Evolutionary conservation across 1,284 basidiomycete species (phyloP), one percentile per base, ranked within the genome.

Genomic region (Termitomyces sp.): DNA sequence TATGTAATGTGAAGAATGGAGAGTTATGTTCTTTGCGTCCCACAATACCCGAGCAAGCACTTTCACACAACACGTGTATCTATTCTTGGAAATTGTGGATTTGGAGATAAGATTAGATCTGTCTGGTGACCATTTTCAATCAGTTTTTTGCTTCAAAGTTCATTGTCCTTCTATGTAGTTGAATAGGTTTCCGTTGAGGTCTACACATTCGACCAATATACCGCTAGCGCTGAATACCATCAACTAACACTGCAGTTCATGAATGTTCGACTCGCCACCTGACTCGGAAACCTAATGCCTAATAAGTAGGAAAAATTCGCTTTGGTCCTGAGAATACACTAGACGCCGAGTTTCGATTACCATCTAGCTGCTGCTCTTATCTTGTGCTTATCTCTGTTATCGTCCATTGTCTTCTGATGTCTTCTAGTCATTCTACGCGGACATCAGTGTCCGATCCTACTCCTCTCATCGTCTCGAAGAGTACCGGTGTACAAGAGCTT

Each of bases 51-150:
- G 21, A 46, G 6, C 21, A 51, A 39, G 49, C 50, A 53, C 50
- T 54, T 54, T 49, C 46, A 16, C 55, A 49, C 49, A 52, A 14
- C 14, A 13, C 16, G 8, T n/a, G 9, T 30, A 9, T 33, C 35
- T 42, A 38, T 34, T 37, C 30, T 33, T 28, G n/a, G n/a, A 37
- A 43, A n/a, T n/a, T n/a, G n/a, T n/a, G n/a, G n/a, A n/a, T n/a
- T 33, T 34, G 38, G 37, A 19, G 51, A 57, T 51, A 44, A 57
- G 52, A 57, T 57, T 45, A 51, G 52, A 56, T 55, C 47, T 3
- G n/a, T n/a, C n/a, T n/a, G n/a, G n/a, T n/a, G n/a, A n/a, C n/a
- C n/a, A n/a, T n/a, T n/a, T n/a, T n/a, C n/a, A n/a, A n/a, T n/a
- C n/a, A n/a, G n/a, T n/a, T n/a, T n/a, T n/a, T n/a, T n/a, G n/a